phyloP scores from a whole-genome alignment of 2,329 filamentous ascomycete genomes.

The Penicillium sp. region DNA sequence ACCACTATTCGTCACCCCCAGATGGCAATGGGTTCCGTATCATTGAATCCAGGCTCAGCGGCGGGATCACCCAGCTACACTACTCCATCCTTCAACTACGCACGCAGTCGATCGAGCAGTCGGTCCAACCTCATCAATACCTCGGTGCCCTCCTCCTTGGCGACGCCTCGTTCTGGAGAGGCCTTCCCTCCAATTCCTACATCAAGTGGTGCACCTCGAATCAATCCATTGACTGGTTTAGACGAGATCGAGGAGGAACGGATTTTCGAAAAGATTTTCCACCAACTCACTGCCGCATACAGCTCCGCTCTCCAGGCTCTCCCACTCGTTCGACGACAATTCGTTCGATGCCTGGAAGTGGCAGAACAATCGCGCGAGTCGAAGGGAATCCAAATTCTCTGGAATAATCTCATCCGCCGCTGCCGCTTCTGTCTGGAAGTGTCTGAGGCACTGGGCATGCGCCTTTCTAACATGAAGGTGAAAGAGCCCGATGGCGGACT shows the following conservation, averaged over 20 bases:
- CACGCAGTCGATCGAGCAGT: slow-evolving; percentile 52
- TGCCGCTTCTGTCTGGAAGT: slow-evolving; percentile 71
- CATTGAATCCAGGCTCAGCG: slow-evolving; percentile 33
- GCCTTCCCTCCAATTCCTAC: slow-evolving; percentile 63
- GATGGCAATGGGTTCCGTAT: slow-evolving; percentile 32
- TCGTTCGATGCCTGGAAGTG: slow-evolving; percentile 63
- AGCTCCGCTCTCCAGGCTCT: slow-evolving; percentile 72
- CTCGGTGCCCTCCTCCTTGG: slow-evolving; percentile 50
- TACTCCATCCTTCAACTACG: slow-evolving; percentile 36
- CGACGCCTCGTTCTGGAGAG: slow-evolving; percentile 78
- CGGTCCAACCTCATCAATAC: slow-evolving; percentile 56
- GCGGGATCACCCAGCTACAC: slow-evolving; percentile 35
- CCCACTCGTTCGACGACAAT: slow-evolving; percentile 68
- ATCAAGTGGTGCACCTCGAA: slow-evolving; percentile 49
- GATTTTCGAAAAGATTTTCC: slow-evolving; percentile 79
- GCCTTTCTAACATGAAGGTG: slow-evolving; percentile 77
- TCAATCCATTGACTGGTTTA: slow-evolving; percentile 61
- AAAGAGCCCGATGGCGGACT: slow-evolving; percentile 77
- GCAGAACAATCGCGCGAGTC: slow-evolving; percentile 63
- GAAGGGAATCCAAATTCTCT: slow-evolving; percentile 64
- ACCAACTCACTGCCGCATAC: slow-evolving; percentile 72
- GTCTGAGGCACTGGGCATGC: slow-evolving; percentile 70
- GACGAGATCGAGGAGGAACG: slow-evolving; percentile 73
- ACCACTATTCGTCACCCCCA: slow-evolving; percentile 53
- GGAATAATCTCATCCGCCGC: slow-evolving; percentile 71